Percentiles rank a stretch among this genome's conserved stretches.
Evolutionary conservation across 2,329 filamentous ascomycete species (phyloP).

Genomic region (Cordyceps militaris): DNA sequence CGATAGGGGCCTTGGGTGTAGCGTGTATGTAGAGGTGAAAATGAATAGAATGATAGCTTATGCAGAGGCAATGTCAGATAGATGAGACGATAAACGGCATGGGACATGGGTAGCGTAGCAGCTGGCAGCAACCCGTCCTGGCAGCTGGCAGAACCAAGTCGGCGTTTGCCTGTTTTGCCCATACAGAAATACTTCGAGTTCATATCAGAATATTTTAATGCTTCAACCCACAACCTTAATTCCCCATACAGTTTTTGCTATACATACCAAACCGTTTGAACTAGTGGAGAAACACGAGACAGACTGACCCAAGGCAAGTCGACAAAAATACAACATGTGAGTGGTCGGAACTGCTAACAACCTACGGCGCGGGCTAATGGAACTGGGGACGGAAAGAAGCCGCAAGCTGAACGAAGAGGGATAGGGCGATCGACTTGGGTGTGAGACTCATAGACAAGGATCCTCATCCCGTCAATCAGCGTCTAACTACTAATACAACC

Average conservation of each 20-base stretch:
- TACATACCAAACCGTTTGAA: neutral
- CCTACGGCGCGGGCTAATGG: neutral
- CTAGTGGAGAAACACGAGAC: neutral
- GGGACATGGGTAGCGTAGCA: neutral
- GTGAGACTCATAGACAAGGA: neutral
- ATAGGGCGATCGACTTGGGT: neutral
- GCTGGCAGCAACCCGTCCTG: neutral
- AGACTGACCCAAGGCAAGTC: neutral
- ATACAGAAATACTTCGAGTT: neutral
- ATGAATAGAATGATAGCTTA: neutral
- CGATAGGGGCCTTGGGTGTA: neutral
- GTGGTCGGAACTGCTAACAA: neutral
- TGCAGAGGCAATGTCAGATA: neutral
- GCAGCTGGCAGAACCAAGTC: neutral
- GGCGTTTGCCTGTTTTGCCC: slow-evolving; percentile 1
- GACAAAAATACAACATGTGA: neutral
- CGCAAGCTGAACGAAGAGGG: neutral
- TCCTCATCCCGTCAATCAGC: slow-evolving; percentile 1
- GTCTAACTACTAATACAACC: neutral
- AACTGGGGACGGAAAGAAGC: neutral
- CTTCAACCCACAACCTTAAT: neutral
- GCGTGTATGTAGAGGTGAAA: neutral
- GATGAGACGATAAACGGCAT: neutral
- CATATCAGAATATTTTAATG: neutral
- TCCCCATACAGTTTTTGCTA: neutral